Evolutionary conservation across 176 grass and related monocot genomes (phyloP), one percentile per base, ranked within the genome.

Genomic region (Rhynchospora tenuis): DNA sequence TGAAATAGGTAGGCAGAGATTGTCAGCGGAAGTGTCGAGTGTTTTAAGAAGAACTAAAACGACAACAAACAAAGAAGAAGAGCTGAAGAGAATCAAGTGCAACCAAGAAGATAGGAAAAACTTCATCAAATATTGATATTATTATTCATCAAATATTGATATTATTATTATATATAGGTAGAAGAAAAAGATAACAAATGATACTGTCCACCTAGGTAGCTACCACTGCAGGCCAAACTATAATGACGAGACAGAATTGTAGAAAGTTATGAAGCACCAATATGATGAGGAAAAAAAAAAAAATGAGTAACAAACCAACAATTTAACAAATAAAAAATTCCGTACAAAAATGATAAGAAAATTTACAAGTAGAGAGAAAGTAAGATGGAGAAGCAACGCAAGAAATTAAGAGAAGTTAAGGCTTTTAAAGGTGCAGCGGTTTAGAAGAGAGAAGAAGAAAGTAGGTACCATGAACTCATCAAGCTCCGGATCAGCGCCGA

Each of bases 401-500:
- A 59, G 1, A 20, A 67, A 38, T n/a, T n/a, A 22, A 63, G 16
- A 63, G 2, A 4, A 4, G 3, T 38, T 38, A 38, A 38, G 33
- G 33, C 33, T 38, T 38, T 38, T 38, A 38, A 22, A 69, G 19
- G 6, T 69, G 65, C 29, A 69, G 15, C 65, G 1, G 16, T 28
- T 64, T 64, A 3, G 16, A 56, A 64, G 31, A 38, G 17, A 45
- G 3, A 20, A 11, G 12, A 46, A 50, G 11, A 71, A 71, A 4
- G 31, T 33, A 33, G 31, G 33, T 87, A 99, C 96, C 96, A 99
- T 99, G 89, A 99, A 99, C 29, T 93, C 89, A 87, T 99, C 96
- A 48, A 99, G 96, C 91, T 99, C 93, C 0, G 93, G 96, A 89
- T 99, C 91, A 20, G 90, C 80, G 58, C 89, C 91, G 27, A 89